phyloP scores from a whole-genome alignment of 2,329 filamentous ascomycete species.

The Fusarium clavum region DNA sequence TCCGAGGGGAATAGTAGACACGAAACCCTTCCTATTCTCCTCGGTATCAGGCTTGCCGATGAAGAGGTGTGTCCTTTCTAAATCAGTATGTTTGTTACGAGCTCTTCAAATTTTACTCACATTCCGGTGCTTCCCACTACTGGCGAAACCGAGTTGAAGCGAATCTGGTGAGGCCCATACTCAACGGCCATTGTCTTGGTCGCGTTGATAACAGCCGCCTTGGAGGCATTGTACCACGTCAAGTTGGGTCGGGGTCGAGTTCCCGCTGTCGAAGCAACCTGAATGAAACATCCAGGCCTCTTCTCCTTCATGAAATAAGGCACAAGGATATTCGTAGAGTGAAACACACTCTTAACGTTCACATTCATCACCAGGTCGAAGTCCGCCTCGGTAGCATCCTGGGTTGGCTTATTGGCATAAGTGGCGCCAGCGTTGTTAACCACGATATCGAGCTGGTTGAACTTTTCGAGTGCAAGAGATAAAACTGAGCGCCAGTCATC shows the following conservation, averaged over 20 bases:
- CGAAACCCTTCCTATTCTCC: slow-evolving; percentile 68
- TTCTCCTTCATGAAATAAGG: slow-evolving; percentile 69
- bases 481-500: slow-evolving; percentile 66
- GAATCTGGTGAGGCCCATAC: slow-evolving; percentile 77
- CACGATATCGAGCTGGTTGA: slow-evolving; percentile 66
- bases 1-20: slow-evolving; percentile 65
- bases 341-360: slow-evolving; percentile 75
- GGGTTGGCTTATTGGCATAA: slow-evolving; percentile 71
- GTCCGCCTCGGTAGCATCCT: slow-evolving; percentile 72
- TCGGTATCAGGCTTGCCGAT: slow-evolving; percentile 72
- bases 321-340: slow-evolving; percentile 69
- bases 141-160: slow-evolving; percentile 80
- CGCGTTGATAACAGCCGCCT: slow-evolving; percentile 73
- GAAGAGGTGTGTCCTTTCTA: slow-evolving; percentile 52
- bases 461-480: slow-evolving; percentile 57
- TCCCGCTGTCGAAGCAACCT: slow-evolving; percentile 73
- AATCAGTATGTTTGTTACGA: too few relatives aligned
- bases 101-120: background rate
- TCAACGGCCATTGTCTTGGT: slow-evolving; percentile 74
- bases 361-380: slow-evolving; percentile 75
- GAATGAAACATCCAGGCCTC: slow-evolving; percentile 70
- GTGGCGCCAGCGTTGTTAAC: slow-evolving; percentile 71
- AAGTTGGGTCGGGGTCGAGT: slow-evolving; percentile 68
- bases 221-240: slow-evolving; percentile 78
- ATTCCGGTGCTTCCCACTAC: slow-evolving; percentile 62